Percentiles rank a stretch among this genome's conserved stretches.
Conservation (phyloP, 495 filamentous ascomycete species). For the Baudoinia panamericana region DNA sequence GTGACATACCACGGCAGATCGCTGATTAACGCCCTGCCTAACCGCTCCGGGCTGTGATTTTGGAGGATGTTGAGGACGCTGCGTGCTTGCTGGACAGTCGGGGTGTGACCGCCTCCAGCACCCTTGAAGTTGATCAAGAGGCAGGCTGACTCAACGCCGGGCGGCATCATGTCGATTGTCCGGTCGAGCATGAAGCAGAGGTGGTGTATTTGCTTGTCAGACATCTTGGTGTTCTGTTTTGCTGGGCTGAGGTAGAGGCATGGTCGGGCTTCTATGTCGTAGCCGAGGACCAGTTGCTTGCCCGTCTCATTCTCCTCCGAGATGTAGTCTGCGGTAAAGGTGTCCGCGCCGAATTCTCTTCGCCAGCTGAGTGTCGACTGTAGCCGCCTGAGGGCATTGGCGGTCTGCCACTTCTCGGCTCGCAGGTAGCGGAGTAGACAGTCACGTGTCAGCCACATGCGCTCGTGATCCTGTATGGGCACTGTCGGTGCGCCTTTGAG, state of each 20-base stretch:
- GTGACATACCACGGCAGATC: constrained; percentile 80
- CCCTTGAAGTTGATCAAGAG: constrained; percentile 83
- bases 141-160: constrained; percentile 72
- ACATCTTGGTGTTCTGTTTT: constrained; percentile 80
- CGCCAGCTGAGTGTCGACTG: constrained; percentile 75
- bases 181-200: constrained; percentile 92
- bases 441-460: constrained; percentile 79
- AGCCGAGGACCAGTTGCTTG: constrained; percentile 81
- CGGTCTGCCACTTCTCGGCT: constrained; percentile 76
- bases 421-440: constrained; percentile 87
- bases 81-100: constrained; percentile 59
- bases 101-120: constrained; percentile 59
- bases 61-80: constrained; percentile 79
- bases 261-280: constrained; percentile 66
- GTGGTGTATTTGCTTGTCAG: constrained; percentile 83
- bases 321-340: constrained; percentile 69
- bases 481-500: constrained; percentile 44
- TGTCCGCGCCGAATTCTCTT: constrained; percentile 64
- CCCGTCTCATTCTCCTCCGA: constrained; percentile 87
- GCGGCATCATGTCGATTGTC: constrained; percentile 71
- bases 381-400: constrained; percentile 64
- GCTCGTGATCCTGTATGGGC: constrained; percentile 66
- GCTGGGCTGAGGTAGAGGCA: constrained; percentile 82
- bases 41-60: constrained; percentile 82
- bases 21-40: constrained; percentile 78